Conservation (phyloP, 1,139 yeast genomes). For the Blastobotrys malaysiensis region DNA sequence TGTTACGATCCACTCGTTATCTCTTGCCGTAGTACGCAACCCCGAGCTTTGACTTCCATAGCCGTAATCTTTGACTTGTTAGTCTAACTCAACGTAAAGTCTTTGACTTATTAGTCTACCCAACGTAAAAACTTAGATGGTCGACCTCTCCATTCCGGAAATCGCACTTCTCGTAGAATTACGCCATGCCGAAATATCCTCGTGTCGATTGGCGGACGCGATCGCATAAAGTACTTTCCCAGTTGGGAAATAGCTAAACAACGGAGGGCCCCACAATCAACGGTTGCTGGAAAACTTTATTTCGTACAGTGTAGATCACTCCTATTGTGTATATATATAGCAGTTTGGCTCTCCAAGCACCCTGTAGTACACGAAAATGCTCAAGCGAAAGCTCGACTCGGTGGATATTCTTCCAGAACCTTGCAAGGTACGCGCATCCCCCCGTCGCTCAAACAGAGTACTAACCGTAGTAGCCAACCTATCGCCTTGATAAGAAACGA, state of each 20-base stretch:
- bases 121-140: no score
- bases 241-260: constrained; percentile 2
- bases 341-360: not conserved
- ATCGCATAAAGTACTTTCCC: not conserved
- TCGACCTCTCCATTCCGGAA: no score
- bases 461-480: no score
- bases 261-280: not conserved
- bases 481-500: not conserved
- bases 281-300: not conserved
- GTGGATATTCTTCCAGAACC: not conserved
- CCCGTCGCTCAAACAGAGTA: no score
- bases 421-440: not conserved
- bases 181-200: not conserved
- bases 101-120: no score
- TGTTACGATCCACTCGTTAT: not conserved
- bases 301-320: not conserved
- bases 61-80: no score
- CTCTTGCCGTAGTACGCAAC: no score
- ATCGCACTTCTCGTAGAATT: no score
- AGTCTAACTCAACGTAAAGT: no score
- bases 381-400: not conserved
- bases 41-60: no score
- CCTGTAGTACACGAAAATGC: not conserved
- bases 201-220: not conserved
- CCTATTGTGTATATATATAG: not conserved